Evolutionary conservation across 2,329 filamentous ascomycete genomes (phyloP), one percentile per base, ranked within the genome.

Genomic region (Neodidymelliopsis sp.): DNA sequence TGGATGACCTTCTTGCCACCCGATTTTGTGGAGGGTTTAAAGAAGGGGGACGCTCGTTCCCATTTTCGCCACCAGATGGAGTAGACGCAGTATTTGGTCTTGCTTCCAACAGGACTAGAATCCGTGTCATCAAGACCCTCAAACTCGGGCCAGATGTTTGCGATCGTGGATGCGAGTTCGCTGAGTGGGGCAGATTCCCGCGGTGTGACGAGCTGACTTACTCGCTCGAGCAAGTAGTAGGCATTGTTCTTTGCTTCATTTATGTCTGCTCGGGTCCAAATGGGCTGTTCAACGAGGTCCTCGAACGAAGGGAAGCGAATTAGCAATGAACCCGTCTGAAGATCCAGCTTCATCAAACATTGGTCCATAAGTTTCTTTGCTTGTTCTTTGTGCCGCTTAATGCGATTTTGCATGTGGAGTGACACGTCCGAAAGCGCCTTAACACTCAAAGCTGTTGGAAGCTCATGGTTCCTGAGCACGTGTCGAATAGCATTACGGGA

Each of bases 401-500:
- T 81, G 23, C 79, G 79, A 12, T 76, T 66, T 1, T 87, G 78
- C 39, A 95, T 74, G 10, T 52, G 47, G 4, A 59, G 40, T 4
- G 68, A 60, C 3, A 69, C 18, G 0, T 75, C 72, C 2, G 93
- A 72, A 4, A 97, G 78, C 10, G 63, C 63, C 11, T 49, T 30
- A 44, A 85, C 84, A 53, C 83, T 83, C 2, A 97, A 74, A 0
- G 91, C 90, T 8, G 69, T 70, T 0, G 94, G 93, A 4, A 97
- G 75, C 2, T 70, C 65, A 49, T 86, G 74, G 4, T 80, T 73
- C 19, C 77, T 74, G 15, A 83, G 79, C 31, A 96, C 70, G 67
- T 88, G 76, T 23, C 93, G 84, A 27, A 97, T 78, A 0, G 93
- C 86, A 64, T 99, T 99, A 27, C 94, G 84, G 33, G 81, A 74